A percentile compares a stretch with the other conserved stretches of the same genome.
Evolutionary conservation across 805 yeast species (phyloP).

Genomic region (Lachancea meyersii): DNA sequence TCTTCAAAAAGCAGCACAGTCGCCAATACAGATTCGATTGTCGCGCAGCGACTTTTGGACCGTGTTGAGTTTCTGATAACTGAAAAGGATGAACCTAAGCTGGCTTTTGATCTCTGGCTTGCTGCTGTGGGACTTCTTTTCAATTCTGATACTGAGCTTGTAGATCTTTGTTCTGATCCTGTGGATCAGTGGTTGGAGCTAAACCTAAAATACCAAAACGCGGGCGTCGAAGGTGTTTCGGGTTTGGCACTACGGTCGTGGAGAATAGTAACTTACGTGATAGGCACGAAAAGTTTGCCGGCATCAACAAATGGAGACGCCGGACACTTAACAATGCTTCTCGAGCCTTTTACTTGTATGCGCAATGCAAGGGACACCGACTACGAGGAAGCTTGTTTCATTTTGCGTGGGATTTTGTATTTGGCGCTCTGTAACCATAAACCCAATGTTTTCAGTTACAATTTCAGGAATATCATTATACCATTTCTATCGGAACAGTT

Average conservation of each 20-base stretch:
- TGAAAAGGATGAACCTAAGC: slow-evolving; percentile 18
- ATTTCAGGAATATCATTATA: not conserved
- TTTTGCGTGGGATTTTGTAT: slow-evolving; percentile 3
- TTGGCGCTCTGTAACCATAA: not conserved
- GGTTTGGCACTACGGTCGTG: slow-evolving; percentile 24
- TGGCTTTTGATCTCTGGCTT: slow-evolving; percentile 29
- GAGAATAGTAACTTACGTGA: slow-evolving; percentile 24
- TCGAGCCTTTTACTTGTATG: not conserved
- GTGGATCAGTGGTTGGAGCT: slow-evolving; percentile 20
- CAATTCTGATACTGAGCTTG: slow-evolving; percentile 12
- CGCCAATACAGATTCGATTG: not conserved
- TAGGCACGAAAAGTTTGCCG: slow-evolving; percentile 9
- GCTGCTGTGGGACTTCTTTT: slow-evolving; percentile 24
- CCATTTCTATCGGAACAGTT: not conserved
- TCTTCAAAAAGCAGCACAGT: not conserved
- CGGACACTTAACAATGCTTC: not conserved
- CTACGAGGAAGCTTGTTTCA: not conserved
- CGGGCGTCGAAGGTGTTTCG: slow-evolving; percentile 9
- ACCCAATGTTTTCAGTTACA: not conserved
- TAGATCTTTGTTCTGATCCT: slow-evolving; percentile 5
- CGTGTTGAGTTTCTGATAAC: slow-evolving; percentile 16
- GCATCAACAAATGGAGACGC: not conserved
- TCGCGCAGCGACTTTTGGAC: slow-evolving; percentile 10
- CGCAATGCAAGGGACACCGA: not conserved
- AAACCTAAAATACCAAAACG: slow-evolving; percentile 16